Conservation (phyloP, 129 eudicot species). For the Heracleum sosnowskyi region DNA sequence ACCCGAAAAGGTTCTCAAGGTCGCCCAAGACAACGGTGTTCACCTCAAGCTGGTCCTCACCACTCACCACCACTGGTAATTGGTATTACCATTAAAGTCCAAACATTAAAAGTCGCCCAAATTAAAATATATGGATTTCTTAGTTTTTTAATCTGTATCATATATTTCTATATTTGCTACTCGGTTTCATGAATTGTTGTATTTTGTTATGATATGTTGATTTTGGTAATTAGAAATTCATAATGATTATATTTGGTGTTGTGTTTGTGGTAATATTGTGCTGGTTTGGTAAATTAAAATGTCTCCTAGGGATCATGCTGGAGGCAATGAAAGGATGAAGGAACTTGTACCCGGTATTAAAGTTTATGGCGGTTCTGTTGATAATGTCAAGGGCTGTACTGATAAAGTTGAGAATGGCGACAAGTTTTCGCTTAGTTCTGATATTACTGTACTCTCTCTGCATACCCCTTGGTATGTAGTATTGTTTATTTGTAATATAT, state of each 20-base stretch:
- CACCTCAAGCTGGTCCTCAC: conserved; percentile 75
- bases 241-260: background rate
- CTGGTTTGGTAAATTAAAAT: background rate
- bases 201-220: too few relatives aligned
- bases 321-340: conserved; percentile 83
- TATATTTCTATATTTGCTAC: background rate
- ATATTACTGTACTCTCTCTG: conserved; percentile 48
- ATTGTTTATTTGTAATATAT: too few relatives aligned
- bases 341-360: conserved; percentile 71
- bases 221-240: background rate
- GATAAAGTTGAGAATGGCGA: conserved; percentile 76
- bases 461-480: conserved; percentile 92
- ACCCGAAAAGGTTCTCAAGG: conserved; percentile 71
- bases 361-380: conserved; percentile 79
- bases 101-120: too few relatives aligned
- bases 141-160: background rate
- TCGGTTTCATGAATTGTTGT: too few relatives aligned
- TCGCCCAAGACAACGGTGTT: conserved; percentile 61
- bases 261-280: background rate
- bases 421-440: conserved; percentile 54
- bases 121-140: background rate
- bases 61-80: conserved; percentile 98
- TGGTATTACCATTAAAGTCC: background rate
- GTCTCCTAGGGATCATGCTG: conserved; percentile 86
- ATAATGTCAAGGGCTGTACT: conserved; percentile 84